Conservation (phyloP, 2,329 filamentous ascomycete species). For the Botrytis deweyae region DNA sequence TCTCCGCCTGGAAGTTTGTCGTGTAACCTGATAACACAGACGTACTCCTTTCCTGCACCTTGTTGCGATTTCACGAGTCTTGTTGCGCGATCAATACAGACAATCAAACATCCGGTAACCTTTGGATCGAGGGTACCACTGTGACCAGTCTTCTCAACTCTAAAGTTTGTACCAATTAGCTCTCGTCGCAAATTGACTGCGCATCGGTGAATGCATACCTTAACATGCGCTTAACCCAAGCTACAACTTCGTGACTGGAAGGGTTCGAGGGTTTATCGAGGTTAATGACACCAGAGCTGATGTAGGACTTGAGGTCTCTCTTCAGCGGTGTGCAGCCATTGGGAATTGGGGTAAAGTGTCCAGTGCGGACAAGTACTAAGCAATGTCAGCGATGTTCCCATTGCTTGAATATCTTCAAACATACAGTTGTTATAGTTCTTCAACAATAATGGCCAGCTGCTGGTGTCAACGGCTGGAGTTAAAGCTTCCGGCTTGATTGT, state of each 20-base stretch:
- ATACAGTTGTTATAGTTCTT: constrained; percentile 94
- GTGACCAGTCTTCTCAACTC: constrained; percentile 95
- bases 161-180: constrained; percentile 40
- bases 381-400: constrained; percentile 30
- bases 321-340: constrained; percentile 87
- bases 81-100: constrained; percentile 94
- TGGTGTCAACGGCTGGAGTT: constrained; percentile 77
- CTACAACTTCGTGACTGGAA: constrained; percentile 97
- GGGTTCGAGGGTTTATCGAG: constrained; percentile 97
- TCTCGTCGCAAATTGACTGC: background rate
- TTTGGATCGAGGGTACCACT: constrained; percentile 98
- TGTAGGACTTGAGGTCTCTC: constrained; percentile 94
- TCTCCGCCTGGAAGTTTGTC: constrained; percentile 93
- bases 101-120: constrained; percentile 93
- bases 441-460: constrained; percentile 87
- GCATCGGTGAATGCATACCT: constrained; percentile 53
- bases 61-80: constrained; percentile 98
- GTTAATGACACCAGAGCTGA: constrained; percentile 97
- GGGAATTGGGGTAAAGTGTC: constrained; percentile 95
- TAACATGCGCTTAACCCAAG: constrained; percentile 98
- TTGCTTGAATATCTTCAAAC: constrained; percentile 41
- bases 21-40: constrained; percentile 91
- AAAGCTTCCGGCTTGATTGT: constrained; percentile 89
- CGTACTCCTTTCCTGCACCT: constrained; percentile 98
- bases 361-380: constrained; percentile 84